A percentile compares a stretch with the other conserved stretches of the same genome.
These are phyloP conservation scores for Spergularia marina DNA, from an alignment of 148 eudicot genomes.

Conservation along the genomic window DNA sequence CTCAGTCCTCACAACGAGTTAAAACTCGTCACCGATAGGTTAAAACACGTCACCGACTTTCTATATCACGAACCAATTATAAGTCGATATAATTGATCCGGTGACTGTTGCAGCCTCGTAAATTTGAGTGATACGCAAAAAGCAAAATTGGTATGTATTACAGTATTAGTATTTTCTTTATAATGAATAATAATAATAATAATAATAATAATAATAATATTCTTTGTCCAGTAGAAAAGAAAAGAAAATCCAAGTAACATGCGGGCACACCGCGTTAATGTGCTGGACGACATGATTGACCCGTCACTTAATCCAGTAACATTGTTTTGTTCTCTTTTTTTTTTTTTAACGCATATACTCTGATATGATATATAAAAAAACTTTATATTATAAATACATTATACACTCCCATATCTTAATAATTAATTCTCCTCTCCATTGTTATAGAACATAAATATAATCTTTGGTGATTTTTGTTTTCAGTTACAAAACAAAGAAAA, in stretches of 20 bases:
- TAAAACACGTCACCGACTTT: no score
- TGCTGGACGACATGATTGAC: conserved; percentile 13
- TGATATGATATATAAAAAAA: not conserved
- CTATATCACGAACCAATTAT: no score
- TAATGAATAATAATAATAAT: not conserved
- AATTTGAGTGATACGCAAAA: no score
- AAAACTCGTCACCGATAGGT: no score
- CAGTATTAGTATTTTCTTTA: not conserved
- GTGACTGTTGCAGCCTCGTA: no score
- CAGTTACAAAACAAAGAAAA: not conserved
- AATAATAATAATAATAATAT: not conserved
- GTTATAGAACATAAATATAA: not conserved
- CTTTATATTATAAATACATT: not conserved
- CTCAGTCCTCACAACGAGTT: no score
- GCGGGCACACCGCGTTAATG: conserved; percentile 9
- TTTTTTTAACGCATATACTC: not conserved
- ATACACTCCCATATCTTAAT: not conserved
- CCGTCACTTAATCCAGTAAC: not conserved
- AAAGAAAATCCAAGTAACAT: conserved; percentile 6
- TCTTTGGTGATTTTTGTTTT: not conserved
- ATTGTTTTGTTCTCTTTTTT: not conserved
- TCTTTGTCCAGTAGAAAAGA: not conserved
- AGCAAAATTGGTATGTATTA: not conserved
- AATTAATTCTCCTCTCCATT: not conserved
- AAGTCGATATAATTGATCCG: no score